Percentiles rank a stretch among this genome's conserved stretches.
Conservation (phyloP, 1,284 basidiomycete genomes). For the Phellopilus nigrolimitatus region DNA sequence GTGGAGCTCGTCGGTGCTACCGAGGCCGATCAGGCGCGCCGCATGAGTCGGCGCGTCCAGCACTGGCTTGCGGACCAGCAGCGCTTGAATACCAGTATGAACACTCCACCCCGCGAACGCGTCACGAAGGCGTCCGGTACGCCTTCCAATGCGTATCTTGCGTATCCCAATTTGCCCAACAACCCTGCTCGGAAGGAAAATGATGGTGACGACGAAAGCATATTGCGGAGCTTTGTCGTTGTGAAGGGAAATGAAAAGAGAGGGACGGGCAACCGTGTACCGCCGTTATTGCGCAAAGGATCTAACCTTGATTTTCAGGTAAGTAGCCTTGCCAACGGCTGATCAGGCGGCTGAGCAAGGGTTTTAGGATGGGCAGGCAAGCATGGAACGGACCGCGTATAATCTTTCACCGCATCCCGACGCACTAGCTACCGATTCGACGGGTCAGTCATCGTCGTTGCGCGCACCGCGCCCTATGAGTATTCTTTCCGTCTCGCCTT, state of each 20-base stretch:
- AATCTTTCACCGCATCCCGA: not conserved
- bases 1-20: not conserved
- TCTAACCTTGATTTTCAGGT: constrained; percentile 7
- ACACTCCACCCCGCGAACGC: not conserved
- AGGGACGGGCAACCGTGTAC: not conserved
- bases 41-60: constrained; percentile 12
- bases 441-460: constrained; percentile 4
- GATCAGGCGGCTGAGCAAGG: not conserved
- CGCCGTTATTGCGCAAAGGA: not conserved
- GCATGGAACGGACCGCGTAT: not conserved
- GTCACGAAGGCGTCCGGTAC: constrained; percentile 15
- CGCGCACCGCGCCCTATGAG: constrained; percentile 13
- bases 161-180: constrained; percentile 13
- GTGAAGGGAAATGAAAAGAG: constrained; percentile 11
- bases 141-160: constrained; percentile 16
- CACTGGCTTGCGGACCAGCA: constrained; percentile 18
- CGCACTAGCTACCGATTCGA: not conserved
- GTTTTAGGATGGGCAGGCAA: not conserved
- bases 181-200: constrained; percentile 3
- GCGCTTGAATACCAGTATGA: not conserved
- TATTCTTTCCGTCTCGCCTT: constrained; percentile 14
- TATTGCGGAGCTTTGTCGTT: constrained; percentile 12
- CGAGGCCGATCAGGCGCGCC: not conserved
- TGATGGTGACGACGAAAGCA: constrained; percentile 8
- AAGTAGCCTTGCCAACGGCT: constrained; percentile 17